Conservation (phyloP, 495 filamentous ascomycete genomes). For the Xylaria telfairii region DNA sequence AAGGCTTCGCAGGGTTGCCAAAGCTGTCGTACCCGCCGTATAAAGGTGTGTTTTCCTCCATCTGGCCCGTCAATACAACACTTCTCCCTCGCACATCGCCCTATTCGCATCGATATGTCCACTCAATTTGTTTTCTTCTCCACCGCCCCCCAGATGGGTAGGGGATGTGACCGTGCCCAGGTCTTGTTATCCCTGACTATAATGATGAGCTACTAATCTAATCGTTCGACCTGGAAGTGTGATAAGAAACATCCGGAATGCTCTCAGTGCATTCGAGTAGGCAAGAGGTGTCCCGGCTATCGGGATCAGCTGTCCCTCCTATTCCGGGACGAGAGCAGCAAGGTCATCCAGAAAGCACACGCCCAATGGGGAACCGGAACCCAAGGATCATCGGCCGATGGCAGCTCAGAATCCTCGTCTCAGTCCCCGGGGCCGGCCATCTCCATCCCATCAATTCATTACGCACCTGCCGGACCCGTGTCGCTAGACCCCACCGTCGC, state of each 20-base stretch:
- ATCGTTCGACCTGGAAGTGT: conserved; percentile 51
- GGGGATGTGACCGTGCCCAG: background rate
- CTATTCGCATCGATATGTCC: conserved; percentile 3
- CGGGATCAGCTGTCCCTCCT: conserved; percentile 70
- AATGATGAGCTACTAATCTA: conserved; percentile 14
- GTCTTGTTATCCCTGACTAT: background rate
- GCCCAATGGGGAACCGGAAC: conserved; percentile 52
- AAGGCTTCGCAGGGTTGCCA: conserved; percentile 74
- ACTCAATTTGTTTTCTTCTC: conserved; percentile 6
- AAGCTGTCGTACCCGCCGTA: conserved; percentile 68
- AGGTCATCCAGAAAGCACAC: conserved; percentile 69
- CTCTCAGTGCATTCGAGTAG: conserved; percentile 65
- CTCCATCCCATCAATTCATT: background rate
- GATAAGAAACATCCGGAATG: conserved; percentile 70
- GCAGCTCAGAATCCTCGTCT: conserved; percentile 34
- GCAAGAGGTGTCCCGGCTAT: conserved; percentile 71
- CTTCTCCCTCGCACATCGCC: conserved; percentile 22
- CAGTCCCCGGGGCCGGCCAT: background rate
- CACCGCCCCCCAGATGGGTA: too few relatives aligned
- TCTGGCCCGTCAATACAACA: conserved; percentile 17
- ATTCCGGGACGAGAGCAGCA: conserved; percentile 75
- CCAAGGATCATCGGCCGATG: conserved; percentile 35
- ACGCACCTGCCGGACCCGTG: conserved; percentile 21
- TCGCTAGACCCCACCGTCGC: conserved; percentile 20
- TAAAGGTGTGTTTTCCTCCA: conserved; percentile 56